A percentile compares a stretch with the other conserved stretches of the same genome.
Conservation (phyloP, 441 rosid genomes). For the Corymbia citriodora region DNA sequence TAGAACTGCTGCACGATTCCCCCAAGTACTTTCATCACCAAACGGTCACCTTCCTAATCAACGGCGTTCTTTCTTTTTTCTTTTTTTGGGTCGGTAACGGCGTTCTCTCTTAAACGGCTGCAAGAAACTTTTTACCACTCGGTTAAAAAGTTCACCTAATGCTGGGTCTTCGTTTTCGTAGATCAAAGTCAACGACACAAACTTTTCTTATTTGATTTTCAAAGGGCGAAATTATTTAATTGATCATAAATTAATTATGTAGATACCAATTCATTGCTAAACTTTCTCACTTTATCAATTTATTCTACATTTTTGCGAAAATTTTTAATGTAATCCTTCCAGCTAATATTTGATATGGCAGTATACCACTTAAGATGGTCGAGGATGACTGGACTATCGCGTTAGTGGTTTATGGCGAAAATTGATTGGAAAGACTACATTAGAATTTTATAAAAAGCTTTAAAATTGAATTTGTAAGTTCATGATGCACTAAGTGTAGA, state of each 20-base stretch:
- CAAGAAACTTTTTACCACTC: not conserved
- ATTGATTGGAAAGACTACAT: accelerated
- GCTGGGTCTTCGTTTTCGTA: accelerated
- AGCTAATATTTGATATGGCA: accelerated
- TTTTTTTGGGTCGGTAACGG: not conserved
- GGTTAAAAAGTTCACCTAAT: not conserved
- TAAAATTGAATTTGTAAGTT: accelerated
- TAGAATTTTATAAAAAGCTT: not conserved
- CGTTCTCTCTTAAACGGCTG: not conserved
- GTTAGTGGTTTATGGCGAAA: accelerated
- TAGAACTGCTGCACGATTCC: not conserved
- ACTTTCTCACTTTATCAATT: not conserved
- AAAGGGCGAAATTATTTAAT: not conserved
- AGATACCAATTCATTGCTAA: accelerated
- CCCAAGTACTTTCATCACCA: not conserved
- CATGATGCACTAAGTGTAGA: not conserved
- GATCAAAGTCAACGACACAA: not conserved
- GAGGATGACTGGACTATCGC: accelerated
- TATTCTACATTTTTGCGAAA: accelerated
- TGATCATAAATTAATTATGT: accelerated
- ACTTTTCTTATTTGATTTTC: not conserved
- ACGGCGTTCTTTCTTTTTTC: not conserved
- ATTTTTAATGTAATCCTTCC: not conserved
- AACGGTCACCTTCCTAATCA: not conserved
- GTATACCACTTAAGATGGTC: accelerated